Evolutionary conservation across 768 basidiomycete genomes (phyloP).

Genomic region (Rhizopogon vesiculosus): DNA sequence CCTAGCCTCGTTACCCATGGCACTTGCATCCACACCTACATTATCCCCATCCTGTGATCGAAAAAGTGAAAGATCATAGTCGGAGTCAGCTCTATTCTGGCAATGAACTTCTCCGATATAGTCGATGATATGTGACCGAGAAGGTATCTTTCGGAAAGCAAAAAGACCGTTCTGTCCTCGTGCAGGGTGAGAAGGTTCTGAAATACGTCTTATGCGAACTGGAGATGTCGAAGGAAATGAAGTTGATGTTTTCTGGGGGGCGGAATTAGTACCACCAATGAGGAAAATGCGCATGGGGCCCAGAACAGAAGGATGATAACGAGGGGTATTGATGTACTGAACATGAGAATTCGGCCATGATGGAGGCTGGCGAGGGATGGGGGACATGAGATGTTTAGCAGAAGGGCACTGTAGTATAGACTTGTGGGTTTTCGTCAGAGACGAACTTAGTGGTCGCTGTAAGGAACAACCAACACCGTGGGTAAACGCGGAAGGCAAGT

Average conservation of each 20-base stretch:
- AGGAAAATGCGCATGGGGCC: constrained; percentile 36
- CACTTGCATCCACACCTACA: constrained; percentile 74
- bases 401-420: not conserved
- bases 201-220: constrained; percentile 56
- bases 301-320: constrained; percentile 58
- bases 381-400: constrained; percentile 6
- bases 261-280: constrained; percentile 17
- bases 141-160: constrained; percentile 64
- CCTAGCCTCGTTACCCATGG: constrained; percentile 80
- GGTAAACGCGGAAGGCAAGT: constrained; percentile 15
- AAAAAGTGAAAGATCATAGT: constrained; percentile 85
- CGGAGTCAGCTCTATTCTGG: constrained; percentile 65
- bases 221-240: constrained; percentile 12
- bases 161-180: constrained; percentile 78
- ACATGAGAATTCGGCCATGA: constrained; percentile 55
- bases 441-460: not conserved
- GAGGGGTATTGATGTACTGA: constrained; percentile 46
- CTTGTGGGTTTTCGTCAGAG: too few species aligned
- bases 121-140: constrained; percentile 65
- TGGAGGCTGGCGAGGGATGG: constrained; percentile 20
- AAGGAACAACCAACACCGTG: constrained; percentile 13
- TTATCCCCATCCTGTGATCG: constrained; percentile 51
- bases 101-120: constrained; percentile 85
- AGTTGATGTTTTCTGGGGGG: constrained; percentile 4
- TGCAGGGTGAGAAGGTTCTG: constrained; percentile 63